phyloP scores from a whole-genome alignment of 352 stramenopile species.

The Phytopythium cucurbitacearum region DNA sequence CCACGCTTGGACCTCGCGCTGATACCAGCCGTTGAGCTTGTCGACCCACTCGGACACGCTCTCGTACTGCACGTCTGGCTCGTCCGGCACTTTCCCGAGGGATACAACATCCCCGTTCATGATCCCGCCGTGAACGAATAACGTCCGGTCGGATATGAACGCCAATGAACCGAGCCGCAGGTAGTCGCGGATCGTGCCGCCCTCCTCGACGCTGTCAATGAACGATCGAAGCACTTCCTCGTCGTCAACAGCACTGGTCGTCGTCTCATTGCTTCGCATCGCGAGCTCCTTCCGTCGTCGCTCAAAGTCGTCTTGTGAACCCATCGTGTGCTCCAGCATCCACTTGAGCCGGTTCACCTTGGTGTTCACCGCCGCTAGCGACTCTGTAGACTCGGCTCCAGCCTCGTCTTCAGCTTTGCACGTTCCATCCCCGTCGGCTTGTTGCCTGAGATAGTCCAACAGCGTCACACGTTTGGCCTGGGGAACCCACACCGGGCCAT shows the following conservation, averaged over 20 bases:
- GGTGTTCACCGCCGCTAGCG: constrained; percentile 51
- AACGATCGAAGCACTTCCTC: constrained; percentile 82
- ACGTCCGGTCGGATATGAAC: constrained; percentile 74
- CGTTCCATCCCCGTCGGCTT: constrained; percentile 7
- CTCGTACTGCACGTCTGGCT: constrained; percentile 20
- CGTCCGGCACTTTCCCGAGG: constrained; percentile 72
- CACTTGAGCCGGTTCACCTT: constrained; percentile 84
- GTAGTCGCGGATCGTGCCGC: constrained; percentile 85
- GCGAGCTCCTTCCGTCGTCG: constrained; percentile 75
- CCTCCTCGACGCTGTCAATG: constrained; percentile 52
- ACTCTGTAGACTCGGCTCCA: not conserved
- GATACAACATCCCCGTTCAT: constrained; percentile 38
- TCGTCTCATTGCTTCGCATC: constrained; percentile 8
- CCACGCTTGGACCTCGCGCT: constrained; percentile 70
- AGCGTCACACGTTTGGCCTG: constrained; percentile 49
- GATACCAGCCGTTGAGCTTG: constrained; percentile 84
- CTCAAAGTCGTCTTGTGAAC: constrained; percentile 88
- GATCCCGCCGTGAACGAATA: constrained; percentile 93
- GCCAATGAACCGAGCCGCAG: constrained; percentile 75
- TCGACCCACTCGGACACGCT: constrained; percentile 54
- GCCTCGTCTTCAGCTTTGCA: not conserved
- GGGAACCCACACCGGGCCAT: constrained; percentile 68
- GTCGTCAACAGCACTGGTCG: constrained; percentile 41
- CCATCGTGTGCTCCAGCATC: constrained; percentile 91
- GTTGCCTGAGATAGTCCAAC: constrained; percentile 33